Evolutionary conservation across 495 filamentous ascomycete species (phyloP), one percentile per base, ranked within the genome.

Genomic region (Podospora bellae-mahoneyi): DNA sequence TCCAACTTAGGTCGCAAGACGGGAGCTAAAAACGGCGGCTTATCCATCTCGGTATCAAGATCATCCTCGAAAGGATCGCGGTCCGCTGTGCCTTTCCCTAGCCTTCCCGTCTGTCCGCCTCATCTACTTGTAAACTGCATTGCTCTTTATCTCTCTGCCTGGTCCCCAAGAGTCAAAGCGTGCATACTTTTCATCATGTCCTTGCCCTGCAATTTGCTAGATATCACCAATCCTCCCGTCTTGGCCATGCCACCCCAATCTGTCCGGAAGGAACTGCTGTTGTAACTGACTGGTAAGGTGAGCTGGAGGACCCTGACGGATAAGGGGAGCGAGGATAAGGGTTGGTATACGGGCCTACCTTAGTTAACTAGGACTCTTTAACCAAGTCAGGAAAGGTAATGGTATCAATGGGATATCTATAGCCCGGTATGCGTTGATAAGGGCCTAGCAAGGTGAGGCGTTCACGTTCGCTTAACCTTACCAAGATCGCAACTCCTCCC

Each of bases 331-430:
- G 39, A 48, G 39, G 39, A 13, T 48, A 48, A 48, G 39, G 39
- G 39, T 16, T 16, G 5, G 13, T 48, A 48, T 4, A 48, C 23
- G 23, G 23, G 23, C 23, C 23, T 23, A 23, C 23, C 23, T 23
- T 23, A 23, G 23, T 23, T 23, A 48, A 58, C 55, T 20, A n/a
- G 55, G 55, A 58, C 55, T 58, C n/a, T 58, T 58, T 58, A 58
- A 58, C 55, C 55, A 9, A 19, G 55, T 58, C n/a, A 58, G 55
- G 55, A 58, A 58, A 20, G n/a, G 16, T 20, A 5, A 26, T 19
- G n/a, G 55, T 58, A 58, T 48, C 39, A 48, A 48, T 13, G 39
- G 39, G 15, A 48, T 16, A 48, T 48, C 39, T 3, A 48, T 48
- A 48, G 13, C 39, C 39, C 39, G 4, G 54, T 56, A 10, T 26